Conservation (phyloP, 495 filamentous ascomycete species). For the Bacidia gigantensis region DNA sequence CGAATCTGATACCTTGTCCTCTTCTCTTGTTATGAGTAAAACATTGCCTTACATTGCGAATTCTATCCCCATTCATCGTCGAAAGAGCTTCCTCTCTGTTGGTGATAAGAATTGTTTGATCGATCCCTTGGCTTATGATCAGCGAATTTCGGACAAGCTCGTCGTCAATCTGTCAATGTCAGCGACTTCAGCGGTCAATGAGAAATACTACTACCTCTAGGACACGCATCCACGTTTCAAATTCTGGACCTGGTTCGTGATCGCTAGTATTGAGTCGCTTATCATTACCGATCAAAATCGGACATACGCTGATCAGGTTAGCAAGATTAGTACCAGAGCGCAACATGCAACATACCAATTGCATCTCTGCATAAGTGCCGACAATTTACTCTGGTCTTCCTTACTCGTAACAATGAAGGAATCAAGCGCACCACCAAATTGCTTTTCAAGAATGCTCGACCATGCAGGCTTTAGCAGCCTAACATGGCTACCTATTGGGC, state of each 20-base stretch:
- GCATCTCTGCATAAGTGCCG: constrained; percentile 44
- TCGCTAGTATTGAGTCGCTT: constrained; percentile 44
- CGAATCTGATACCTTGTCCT: constrained; percentile 51
- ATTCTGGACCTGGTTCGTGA: constrained; percentile 57
- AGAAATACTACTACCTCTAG: constrained; percentile 38
- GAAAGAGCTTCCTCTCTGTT: constrained; percentile 48
- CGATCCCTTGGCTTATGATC: constrained; percentile 69
- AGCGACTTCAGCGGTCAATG: constrained; percentile 1
- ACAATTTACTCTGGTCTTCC: constrained; percentile 49
- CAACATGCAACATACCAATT: constrained; percentile 31
- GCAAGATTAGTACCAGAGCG: not conserved
- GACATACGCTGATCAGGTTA: constrained; percentile 32
- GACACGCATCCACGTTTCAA: constrained; percentile 64
- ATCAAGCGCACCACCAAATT: constrained; percentile 48
- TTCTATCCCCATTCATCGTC: constrained; percentile 50
- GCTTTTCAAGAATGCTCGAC: constrained; percentile 68
- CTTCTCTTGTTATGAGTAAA: constrained; percentile 42
- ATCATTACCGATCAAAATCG: constrained; percentile 52
- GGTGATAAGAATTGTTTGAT: constrained; percentile 70
- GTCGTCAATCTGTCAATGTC: constrained; percentile 51
- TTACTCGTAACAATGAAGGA: constrained; percentile 71
- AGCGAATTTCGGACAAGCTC: constrained; percentile 62
- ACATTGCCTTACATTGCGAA: constrained; percentile 59
- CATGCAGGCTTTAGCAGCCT: constrained; percentile 66
- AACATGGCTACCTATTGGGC: constrained; percentile 68